Percentiles rank a stretch among this genome's conserved stretches.
phyloP scores from a whole-genome alignment of 257 asterid genomes.

The Anisodus acutangulus region DNA sequence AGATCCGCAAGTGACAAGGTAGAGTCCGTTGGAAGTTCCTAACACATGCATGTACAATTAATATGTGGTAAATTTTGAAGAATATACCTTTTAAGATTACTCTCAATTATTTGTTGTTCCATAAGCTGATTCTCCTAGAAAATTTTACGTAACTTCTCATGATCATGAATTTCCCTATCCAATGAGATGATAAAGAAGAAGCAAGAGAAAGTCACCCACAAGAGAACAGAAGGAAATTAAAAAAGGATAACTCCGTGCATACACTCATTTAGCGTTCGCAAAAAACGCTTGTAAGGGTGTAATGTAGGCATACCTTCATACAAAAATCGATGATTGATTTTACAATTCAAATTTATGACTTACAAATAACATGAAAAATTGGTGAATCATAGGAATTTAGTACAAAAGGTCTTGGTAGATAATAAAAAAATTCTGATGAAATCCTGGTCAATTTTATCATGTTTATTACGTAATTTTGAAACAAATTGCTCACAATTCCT shows the following conservation, averaged over 20 bases:
- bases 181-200: not conserved
- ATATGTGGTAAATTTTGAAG: not conserved
- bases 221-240: not conserved
- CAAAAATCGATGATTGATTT: not conserved
- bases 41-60: not conserved
- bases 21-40: not conserved
- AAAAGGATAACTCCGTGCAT: not conserved
- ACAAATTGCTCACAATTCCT: no score
- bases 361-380: no score
- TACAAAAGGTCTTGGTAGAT: no score
- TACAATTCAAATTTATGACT: no score
- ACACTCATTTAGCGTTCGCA: not conserved
- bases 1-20: not conserved
- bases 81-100: not conserved
- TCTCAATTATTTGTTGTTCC: not conserved
- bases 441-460: no score
- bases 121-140: not conserved
- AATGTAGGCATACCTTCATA: not conserved
- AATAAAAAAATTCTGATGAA: no score
- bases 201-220: not conserved
- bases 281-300: no score
- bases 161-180: not conserved
- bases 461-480: no score
- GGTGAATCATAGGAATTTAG: no score
- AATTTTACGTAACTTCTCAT: not conserved